phyloP scores from a whole-genome alignment of 345 rosid genomes.

The Linum usitatissimum region DNA sequence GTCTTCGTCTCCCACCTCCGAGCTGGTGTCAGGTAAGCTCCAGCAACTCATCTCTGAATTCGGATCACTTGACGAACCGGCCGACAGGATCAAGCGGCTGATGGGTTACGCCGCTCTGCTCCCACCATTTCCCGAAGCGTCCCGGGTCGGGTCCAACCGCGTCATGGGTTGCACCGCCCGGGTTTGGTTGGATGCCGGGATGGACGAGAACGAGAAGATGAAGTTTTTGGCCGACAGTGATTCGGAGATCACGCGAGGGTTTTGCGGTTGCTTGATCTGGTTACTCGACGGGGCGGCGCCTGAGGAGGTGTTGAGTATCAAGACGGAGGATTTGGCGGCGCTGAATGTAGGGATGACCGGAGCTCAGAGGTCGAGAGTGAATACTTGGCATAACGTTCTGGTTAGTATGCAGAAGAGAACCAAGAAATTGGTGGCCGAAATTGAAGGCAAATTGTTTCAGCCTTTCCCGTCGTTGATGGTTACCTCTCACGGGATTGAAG shows the following conservation, averaged over 20 bases:
- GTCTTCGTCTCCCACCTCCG: conserved; percentile 36
- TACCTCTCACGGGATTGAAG: conserved; percentile 46
- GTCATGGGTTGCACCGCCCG: conserved; percentile 95
- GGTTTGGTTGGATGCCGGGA: conserved; percentile 68
- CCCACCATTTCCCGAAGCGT: conserved; percentile 43
- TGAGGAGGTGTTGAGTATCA: conserved; percentile 61
- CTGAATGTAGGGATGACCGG: conserved; percentile 55
- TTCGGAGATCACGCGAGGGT: conserved; percentile 72
- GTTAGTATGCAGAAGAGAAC: conserved; percentile 87
- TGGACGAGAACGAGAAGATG: conserved; percentile 58
- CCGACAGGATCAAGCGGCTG: conserved; percentile 65
- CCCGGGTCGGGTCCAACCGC: conserved; percentile 58
- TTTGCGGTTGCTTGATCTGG: conserved; percentile 63
- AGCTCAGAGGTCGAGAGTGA: conserved; percentile 62
- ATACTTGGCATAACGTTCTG: conserved; percentile 92
- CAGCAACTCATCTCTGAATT: conserved; percentile 49
- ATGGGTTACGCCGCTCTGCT: conserved; percentile 49
- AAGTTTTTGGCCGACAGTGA: conserved; percentile 75
- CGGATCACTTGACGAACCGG: conserved; percentile 41
- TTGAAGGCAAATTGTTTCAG: conserved; percentile 50
- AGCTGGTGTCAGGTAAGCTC: conserved; percentile 38
- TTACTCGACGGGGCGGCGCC: conserved; percentile 60
- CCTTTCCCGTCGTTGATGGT: conserved; percentile 75
- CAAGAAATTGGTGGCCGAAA: conserved; percentile 45
- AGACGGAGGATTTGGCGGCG: conserved; percentile 57